Evolutionary conservation across 176 grass and related monocot genomes (phyloP).

Genomic region (Zizania latifolia): DNA sequence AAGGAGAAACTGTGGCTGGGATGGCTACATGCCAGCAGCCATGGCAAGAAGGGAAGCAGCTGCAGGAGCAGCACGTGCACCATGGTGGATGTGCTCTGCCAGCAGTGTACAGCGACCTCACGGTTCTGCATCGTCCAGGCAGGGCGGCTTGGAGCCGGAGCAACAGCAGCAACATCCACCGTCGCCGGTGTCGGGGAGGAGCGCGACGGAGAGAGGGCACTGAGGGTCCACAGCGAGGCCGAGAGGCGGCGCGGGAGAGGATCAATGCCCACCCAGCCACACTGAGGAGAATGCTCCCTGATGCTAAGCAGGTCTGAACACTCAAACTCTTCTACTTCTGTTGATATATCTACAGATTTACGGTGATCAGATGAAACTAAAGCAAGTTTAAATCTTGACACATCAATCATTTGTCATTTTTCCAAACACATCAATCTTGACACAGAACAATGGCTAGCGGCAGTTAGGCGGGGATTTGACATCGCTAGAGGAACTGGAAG

Average conservation of each 20-base stretch:
- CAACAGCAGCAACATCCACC: neutral
- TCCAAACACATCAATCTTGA: too few relatives aligned
- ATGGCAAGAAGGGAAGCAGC: neutral
- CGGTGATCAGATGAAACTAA: too few relatives aligned
- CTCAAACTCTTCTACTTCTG: neutral
- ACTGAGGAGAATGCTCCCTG: slow-evolving; percentile 65
- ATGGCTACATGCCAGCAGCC: slow-evolving; percentile 1
- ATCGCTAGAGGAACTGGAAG: too few relatives aligned
- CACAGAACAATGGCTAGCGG: too few relatives aligned
- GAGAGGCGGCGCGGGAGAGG: slow-evolving; percentile 71
- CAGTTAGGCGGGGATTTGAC: too few relatives aligned
- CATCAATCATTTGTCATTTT: too few relatives aligned
- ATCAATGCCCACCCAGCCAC: slow-evolving; percentile 72
- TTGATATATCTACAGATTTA: neutral
- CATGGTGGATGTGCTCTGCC: neutral
- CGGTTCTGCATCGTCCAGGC: neutral
- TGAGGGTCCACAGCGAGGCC: slow-evolving; percentile 68
- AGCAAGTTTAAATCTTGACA: too few relatives aligned
- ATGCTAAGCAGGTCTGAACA: slow-evolving; percentile 59
- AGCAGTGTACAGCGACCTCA: neutral
- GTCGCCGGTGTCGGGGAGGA: neutral
- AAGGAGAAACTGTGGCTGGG: neutral
- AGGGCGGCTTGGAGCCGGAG: neutral
- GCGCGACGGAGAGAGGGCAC: slow-evolving; percentile 24
- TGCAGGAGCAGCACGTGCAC: neutral